Percentiles rank a stretch among this genome's conserved stretches.
Evolutionary conservation across 192 early-diverging fungal genomes (phyloP).

Genomic region (Diversispora eburnea): DNA sequence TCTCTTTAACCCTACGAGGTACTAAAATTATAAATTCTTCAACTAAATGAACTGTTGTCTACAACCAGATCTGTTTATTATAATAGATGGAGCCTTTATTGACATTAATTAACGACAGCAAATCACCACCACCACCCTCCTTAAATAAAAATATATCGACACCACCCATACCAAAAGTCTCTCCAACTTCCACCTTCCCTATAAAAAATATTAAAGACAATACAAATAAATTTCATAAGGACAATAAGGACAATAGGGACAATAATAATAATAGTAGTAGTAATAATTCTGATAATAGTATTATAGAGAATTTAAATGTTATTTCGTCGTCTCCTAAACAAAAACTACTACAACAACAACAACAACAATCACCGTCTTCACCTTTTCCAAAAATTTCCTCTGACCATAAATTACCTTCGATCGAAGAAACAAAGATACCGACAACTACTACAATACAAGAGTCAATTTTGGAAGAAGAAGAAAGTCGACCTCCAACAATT

Average conservation of each 20-base stretch:
- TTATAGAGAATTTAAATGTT: slow-evolving; percentile 1
- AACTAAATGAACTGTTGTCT: slow-evolving; percentile 25
- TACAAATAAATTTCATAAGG: neutral
- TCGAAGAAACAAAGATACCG: neutral
- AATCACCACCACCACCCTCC: slow-evolving; percentile 8
- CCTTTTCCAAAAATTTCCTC: slow-evolving; percentile 4
- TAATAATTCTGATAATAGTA: slow-evolving; percentile 12
- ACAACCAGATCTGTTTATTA: slow-evolving; percentile 20
- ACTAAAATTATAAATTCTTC: neutral
- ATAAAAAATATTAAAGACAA: slow-evolving; percentile 11
- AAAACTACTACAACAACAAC: neutral
- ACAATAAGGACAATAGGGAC: slow-evolving; percentile 25
- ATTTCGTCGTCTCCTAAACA: neutral
- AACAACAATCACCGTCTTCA: slow-evolving; percentile 20
- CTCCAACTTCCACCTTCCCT: neutral
- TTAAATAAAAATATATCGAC: slow-evolving; percentile 9
- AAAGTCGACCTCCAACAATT: neutral
- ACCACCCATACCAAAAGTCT: slow-evolving; percentile 7
- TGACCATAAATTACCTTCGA: slow-evolving; percentile 17
- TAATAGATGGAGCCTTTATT: slow-evolving; percentile 25
- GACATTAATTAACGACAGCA: slow-evolving; percentile 1
- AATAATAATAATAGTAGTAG: slow-evolving; percentile 22
- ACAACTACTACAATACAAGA: neutral
- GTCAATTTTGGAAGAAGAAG: slow-evolving; percentile 5
- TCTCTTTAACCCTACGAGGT: neutral